phyloP scores from a whole-genome alignment of 768 basidiomycete species.

The Suillus alpinus region DNA sequence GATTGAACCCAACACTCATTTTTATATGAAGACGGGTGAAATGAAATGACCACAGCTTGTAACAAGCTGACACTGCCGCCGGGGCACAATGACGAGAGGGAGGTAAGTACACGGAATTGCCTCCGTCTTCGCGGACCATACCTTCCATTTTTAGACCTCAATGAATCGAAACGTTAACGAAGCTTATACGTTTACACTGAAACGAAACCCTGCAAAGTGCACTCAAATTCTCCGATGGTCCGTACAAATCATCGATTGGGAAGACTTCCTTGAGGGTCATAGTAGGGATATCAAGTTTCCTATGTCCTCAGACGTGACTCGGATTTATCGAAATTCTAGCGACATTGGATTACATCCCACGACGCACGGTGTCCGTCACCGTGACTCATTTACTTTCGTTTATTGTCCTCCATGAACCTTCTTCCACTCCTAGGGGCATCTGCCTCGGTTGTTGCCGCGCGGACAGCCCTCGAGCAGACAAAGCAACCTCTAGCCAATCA shows the following conservation, averaged over 20 bases:
- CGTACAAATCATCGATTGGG: neutral
- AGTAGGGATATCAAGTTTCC: neutral
- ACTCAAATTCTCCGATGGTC: neutral
- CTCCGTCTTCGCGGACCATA: conserved; percentile 7
- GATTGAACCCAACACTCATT: neutral
- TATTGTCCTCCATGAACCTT: neutral
- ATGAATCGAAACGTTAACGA: neutral
- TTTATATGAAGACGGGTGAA: conserved; percentile 23
- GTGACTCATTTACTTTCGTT: neutral
- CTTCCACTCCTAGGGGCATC: neutral
- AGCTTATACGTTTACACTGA: neutral
- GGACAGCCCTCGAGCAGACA: neutral
- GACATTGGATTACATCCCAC: neutral
- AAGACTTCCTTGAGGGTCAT: neutral
- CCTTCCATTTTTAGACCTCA: conserved; percentile 3
- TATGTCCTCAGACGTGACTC: neutral
- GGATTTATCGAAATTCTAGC: neutral
- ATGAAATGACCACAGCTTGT: neutral
- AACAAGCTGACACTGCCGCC: neutral
- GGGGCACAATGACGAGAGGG: neutral
- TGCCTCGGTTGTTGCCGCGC: neutral
- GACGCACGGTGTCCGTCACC: neutral
- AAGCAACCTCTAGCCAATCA: neutral
- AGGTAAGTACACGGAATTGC: conserved; percentile 2
- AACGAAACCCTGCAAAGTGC: neutral